Evolutionary conservation across 2,329 filamentous ascomycete species (phyloP).

Genomic region (Verticillium nubilum): DNA sequence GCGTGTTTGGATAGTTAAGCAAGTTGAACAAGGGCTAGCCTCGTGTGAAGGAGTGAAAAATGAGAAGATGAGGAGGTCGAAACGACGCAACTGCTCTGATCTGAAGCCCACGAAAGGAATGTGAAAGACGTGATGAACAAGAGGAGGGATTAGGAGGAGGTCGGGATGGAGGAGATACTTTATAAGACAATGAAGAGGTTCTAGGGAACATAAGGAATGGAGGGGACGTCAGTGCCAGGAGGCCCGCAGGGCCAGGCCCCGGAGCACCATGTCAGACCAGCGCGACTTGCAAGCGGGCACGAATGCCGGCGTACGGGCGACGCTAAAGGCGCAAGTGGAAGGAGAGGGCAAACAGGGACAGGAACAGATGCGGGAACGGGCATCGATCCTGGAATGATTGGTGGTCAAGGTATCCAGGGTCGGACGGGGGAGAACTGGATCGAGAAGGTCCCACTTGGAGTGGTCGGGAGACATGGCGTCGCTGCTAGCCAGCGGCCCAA

Average conservation of each 20-base stretch:
- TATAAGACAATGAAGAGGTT: constrained; percentile 11
- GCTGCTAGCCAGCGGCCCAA: constrained; percentile 18
- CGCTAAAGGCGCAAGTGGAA: constrained; percentile 7
- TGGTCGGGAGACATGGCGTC: constrained; percentile 12
- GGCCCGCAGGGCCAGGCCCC: background rate
- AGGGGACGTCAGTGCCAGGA: background rate
- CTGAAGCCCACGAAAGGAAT: constrained; percentile 14
- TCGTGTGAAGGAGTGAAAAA: constrained; percentile 19
- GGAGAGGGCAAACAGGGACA: constrained; percentile 16
- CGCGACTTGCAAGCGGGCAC: background rate
- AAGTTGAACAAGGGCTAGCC: constrained; percentile 29
- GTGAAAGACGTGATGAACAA: constrained; percentile 11
- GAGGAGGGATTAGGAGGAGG: constrained; percentile 5
- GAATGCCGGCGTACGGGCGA: background rate
- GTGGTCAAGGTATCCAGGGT: constrained; percentile 17
- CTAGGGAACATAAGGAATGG: constrained; percentile 1
- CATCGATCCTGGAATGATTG: constrained; percentile 24
- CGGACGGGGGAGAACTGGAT: constrained; percentile 7
- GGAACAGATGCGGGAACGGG: constrained; percentile 28
- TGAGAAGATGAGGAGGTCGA: constrained; percentile 14
- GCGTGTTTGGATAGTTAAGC: constrained; percentile 17
- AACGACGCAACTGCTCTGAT: constrained; percentile 8
- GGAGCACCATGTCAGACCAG: background rate
- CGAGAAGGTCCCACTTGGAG: constrained; percentile 11
- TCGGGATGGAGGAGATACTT: constrained; percentile 10